phyloP scores from a whole-genome alignment of 1,139 yeast species.

The Hyphopichia pseudoburtonii region DNA sequence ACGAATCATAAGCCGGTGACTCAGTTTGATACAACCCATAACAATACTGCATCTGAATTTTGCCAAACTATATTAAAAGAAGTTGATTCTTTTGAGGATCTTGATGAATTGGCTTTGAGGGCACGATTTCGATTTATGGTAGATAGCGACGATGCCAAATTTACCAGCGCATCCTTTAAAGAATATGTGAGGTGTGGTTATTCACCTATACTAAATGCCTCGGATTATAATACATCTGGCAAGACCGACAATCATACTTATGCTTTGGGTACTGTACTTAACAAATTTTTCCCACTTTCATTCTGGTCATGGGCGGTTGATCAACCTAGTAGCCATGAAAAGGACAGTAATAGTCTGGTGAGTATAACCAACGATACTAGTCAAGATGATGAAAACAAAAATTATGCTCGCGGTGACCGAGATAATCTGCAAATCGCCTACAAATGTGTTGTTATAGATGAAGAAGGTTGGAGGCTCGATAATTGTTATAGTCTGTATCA shows the following conservation, averaged over 20 bases:
- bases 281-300: slow-evolving; percentile 26
- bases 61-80: slow-evolving; percentile 9
- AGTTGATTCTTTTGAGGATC: slow-evolving; percentile 7
- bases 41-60: slow-evolving; percentile 6
- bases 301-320: slow-evolving; percentile 74
- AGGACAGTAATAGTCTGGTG: background rate
- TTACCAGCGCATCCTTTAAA: slow-evolving; percentile 29
- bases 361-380: slow-evolving; percentile 3
- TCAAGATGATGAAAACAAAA: slow-evolving; percentile 2
- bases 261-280: slow-evolving; percentile 13
- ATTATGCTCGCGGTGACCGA: slow-evolving; percentile 1
- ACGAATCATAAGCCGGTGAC: slow-evolving; percentile 7
- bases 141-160: slow-evolving; percentile 31
- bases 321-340: slow-evolving; percentile 42
- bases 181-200: slow-evolving; percentile 53
- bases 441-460: slow-evolving; percentile 59
- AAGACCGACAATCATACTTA: slow-evolving; percentile 10
- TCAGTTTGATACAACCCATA: slow-evolving; percentile 9
- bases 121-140: slow-evolving; percentile 40
- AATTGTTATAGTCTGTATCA: slow-evolving; percentile 60
- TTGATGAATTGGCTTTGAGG: slow-evolving; percentile 16
- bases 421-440: slow-evolving; percentile 34
- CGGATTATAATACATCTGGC: slow-evolving; percentile 22
- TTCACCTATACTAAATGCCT: slow-evolving; percentile 55
- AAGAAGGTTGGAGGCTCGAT: slow-evolving; percentile 55